These are phyloP conservation scores for Talaromyces sp. DNA, from an alignment of 2,329 filamentous ascomycete species.

Conservation along the genomic window DNA sequence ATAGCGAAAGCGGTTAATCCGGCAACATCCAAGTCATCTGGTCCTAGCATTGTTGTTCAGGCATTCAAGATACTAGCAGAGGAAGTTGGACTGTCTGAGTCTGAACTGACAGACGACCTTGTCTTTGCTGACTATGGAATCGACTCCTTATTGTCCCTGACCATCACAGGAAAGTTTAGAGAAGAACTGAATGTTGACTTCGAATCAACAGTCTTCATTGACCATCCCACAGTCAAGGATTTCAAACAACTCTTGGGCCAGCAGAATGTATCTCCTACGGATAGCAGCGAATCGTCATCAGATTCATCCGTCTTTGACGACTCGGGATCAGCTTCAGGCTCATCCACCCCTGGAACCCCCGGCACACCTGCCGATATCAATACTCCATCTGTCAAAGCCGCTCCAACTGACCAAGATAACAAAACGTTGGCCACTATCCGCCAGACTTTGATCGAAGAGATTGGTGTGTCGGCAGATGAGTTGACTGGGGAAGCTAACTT, in stretches of 20 bases:
- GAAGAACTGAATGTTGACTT: slow-evolving; percentile 26
- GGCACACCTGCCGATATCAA: slow-evolving; percentile 28
- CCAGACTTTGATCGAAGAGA: slow-evolving; percentile 40
- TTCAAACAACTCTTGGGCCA: slow-evolving; percentile 46
- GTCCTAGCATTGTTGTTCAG: slow-evolving; percentile 33
- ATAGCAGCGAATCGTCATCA: slow-evolving; percentile 26
- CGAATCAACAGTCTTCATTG: slow-evolving; percentile 13
- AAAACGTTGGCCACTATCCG: slow-evolving; percentile 35
- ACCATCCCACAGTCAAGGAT: slow-evolving; percentile 11
- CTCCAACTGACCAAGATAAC: slow-evolving; percentile 22
- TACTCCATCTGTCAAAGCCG: slow-evolving; percentile 21
- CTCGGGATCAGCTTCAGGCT: slow-evolving; percentile 25
- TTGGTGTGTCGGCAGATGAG: slow-evolving; percentile 39
- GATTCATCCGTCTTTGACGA: slow-evolving; percentile 26
- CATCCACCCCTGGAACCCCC: slow-evolving; percentile 30
- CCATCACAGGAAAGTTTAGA: slow-evolving; percentile 26
- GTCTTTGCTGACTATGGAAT: slow-evolving; percentile 25
- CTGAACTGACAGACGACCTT: slow-evolving; percentile 25
- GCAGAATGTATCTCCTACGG: slow-evolving; percentile 23
- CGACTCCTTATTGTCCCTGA: slow-evolving; percentile 31
- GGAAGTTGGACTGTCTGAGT: slow-evolving; percentile 30
- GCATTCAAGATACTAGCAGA: slow-evolving; percentile 28
- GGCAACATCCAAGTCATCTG: slow-evolving; percentile 23
- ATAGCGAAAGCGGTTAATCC: slow-evolving; percentile 23
- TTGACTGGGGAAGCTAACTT: slow-evolving; percentile 37